These are phyloP conservation scores for Nakazawaea molendinolei DNA, from an alignment of 805 yeast species.

Conservation along the genomic window DNA sequence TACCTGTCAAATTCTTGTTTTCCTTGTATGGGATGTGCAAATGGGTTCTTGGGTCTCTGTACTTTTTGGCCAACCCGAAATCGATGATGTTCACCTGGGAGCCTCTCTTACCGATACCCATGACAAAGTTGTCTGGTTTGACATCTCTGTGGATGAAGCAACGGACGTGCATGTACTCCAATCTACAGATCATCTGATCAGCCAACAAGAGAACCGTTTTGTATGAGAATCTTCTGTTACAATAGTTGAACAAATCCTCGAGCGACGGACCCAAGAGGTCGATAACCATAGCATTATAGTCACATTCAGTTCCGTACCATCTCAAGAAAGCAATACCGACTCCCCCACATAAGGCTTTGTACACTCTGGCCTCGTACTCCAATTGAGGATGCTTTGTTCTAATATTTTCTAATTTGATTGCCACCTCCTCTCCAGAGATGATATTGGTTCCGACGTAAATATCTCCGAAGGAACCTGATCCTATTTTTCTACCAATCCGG, in stretches of 20 bases:
- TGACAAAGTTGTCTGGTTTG: constrained; percentile 77
- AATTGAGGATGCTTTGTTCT: constrained; percentile 94
- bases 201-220: constrained; percentile 91
- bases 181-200: constrained; percentile 88
- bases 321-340: constrained; percentile 96
- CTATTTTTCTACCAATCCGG: constrained; percentile 91
- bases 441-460: constrained; percentile 90
- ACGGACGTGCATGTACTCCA: constrained; percentile 92
- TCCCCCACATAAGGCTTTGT: constrained; percentile 91
- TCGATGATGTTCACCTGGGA: constrained; percentile 91
- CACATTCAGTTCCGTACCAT: constrained; percentile 96
- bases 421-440: constrained; percentile 95
- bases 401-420: constrained; percentile 86
- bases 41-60: constrained; percentile 89
- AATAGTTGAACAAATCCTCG: constrained; percentile 93
- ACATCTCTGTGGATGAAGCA: constrained; percentile 83
- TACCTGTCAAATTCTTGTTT: constrained; percentile 93
- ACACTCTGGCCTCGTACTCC: constrained; percentile 94
- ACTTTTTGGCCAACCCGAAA: constrained; percentile 90
- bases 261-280: constrained; percentile 92
- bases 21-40: constrained; percentile 94
- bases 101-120: constrained; percentile 90
- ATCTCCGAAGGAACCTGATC: constrained; percentile 97
- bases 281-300: constrained; percentile 94
- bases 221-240: constrained; percentile 87